Evolutionary conservation across 495 filamentous ascomycete species (phyloP).

Genomic region (Aspergillus indologenus): DNA sequence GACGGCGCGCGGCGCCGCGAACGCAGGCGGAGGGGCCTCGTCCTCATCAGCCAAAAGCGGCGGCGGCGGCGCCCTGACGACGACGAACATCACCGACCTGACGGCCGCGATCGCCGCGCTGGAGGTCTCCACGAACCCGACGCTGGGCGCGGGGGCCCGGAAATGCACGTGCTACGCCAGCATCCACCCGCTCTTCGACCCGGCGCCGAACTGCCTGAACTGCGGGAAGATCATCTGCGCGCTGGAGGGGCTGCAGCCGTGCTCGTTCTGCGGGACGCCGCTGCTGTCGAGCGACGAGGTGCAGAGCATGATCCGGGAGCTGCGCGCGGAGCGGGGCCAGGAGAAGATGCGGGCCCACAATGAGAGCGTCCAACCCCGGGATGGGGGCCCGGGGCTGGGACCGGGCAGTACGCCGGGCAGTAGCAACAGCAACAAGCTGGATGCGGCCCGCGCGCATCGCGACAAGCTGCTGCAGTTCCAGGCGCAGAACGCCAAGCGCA

Average conservation of each 20-base stretch:
- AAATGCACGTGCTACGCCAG: conserved; percentile 82
- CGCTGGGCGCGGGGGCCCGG: conserved; percentile 52
- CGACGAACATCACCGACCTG: conserved; percentile 74
- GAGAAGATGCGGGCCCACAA: conserved; percentile 82
- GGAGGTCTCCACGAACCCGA: conserved; percentile 85
- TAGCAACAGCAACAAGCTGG: conserved; percentile 39
- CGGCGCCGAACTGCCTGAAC: conserved; percentile 86
- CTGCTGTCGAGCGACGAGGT: conserved; percentile 70
- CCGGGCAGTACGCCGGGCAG: conserved; percentile 37
- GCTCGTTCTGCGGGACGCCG: conserved; percentile 81
- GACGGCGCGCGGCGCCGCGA: conserved; percentile 54
- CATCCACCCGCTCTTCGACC: conserved; percentile 77
- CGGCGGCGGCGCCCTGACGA: conserved; percentile 33
- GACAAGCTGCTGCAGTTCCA: conserved; percentile 83
- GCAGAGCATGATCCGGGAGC: conserved; percentile 77
- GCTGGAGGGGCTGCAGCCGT: conserved; percentile 89
- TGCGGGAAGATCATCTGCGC: conserved; percentile 98
- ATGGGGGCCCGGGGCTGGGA: conserved; percentile 35
- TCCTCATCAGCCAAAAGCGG: neutral
- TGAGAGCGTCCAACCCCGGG: conserved; percentile 56
- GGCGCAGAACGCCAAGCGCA: conserved; percentile 81
- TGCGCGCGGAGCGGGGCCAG: conserved; percentile 80
- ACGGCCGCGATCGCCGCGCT: conserved; percentile 89
- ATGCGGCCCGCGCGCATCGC: conserved; percentile 62
- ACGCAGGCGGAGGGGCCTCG: conserved; percentile 37